Percentiles rank a stretch among this genome's conserved stretches.
phyloP scores from a whole-genome alignment of 2,329 filamentous ascomycete genomes.

The Aspergillus aculeatinus region DNA sequence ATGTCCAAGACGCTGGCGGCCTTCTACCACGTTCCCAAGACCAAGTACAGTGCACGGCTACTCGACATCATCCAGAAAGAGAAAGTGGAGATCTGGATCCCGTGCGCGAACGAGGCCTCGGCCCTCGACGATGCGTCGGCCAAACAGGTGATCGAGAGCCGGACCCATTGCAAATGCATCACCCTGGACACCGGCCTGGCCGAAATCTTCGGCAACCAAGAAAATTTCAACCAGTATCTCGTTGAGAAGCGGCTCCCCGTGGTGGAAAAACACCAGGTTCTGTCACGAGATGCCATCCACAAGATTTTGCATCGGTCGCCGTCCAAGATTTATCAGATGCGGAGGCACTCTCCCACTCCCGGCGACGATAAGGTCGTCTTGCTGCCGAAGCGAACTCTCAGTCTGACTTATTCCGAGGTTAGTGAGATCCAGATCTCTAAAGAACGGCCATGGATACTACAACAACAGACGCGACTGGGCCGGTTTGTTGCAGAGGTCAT shows the following conservation, averaged over 20 bases:
- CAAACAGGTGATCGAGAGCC: constrained; percentile 59
- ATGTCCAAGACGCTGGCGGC: constrained; percentile 57
- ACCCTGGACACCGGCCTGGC: constrained; percentile 62
- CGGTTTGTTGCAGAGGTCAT: constrained; percentile 74
- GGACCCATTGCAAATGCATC: constrained; percentile 60
- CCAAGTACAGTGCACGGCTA: constrained; percentile 57
- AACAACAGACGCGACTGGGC: constrained; percentile 64
- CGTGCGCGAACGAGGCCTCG: constrained; percentile 67
- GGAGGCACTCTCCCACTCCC: constrained; percentile 42
- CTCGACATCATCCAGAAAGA: constrained; percentile 61
- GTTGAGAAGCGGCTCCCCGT: constrained; percentile 54
- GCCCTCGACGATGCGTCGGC: constrained; percentile 67
- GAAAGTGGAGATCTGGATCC: constrained; percentile 69
- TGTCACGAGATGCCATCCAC: constrained; percentile 54
- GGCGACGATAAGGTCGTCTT: constrained; percentile 60
- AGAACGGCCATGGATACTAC: constrained; percentile 62
- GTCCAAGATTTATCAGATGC: constrained; percentile 62
- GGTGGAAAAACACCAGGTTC: constrained; percentile 56
- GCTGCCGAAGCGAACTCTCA: constrained; percentile 56
- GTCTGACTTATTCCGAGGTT: constrained; percentile 57
- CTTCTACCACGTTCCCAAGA: constrained; percentile 54
- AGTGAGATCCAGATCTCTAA: constrained; percentile 55
- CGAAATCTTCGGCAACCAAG: constrained; percentile 62
- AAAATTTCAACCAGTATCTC: constrained; percentile 63
- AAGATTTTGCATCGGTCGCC: constrained; percentile 50